These are phyloP conservation scores for Exobasidium cylindrosporum DNA, from an alignment of 1,284 basidiomycete genomes.

Conservation along the genomic window DNA sequence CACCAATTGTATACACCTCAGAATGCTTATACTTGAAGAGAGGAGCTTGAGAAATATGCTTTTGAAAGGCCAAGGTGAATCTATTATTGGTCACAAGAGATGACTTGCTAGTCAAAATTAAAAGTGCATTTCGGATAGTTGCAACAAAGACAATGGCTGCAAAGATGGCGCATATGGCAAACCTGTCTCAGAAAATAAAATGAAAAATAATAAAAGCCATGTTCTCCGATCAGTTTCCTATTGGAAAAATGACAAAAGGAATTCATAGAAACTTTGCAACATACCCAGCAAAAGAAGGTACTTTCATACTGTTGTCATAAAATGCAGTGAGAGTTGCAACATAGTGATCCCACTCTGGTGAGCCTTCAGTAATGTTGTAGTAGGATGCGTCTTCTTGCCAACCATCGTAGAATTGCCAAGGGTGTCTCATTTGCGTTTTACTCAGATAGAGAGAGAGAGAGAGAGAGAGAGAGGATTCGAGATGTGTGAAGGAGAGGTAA, in stretches of 20 bases:
- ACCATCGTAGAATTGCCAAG: background rate
- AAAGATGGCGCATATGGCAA: background rate
- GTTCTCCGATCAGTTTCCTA: too few species aligned
- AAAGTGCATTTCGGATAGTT: background rate
- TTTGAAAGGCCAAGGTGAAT: too few species aligned
- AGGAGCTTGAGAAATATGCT: constrained; percentile 10
- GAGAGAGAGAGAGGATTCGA: too few species aligned
- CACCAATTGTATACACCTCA: background rate
- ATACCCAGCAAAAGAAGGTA: background rate
- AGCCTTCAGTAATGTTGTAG: background rate
- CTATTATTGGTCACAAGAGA: too few species aligned
- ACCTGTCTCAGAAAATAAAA: too few species aligned
- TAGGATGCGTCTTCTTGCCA: background rate
- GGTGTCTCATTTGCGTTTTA: background rate
- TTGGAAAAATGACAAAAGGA: too few species aligned
- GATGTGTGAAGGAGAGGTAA: too few species aligned
- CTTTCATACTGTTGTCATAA: background rate
- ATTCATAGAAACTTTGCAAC: too few species aligned
- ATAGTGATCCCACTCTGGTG: background rate
- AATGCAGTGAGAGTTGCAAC: background rate
- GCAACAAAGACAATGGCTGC: background rate
- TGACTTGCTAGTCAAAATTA: too few species aligned
- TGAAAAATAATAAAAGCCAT: too few species aligned
- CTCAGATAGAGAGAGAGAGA: too few species aligned
- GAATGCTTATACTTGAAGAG: background rate